Percentiles rank a stretch among this genome's conserved stretches.
These are phyloP conservation scores for Monosporozyma aquatica DNA, from an alignment of 805 yeast species.

Conservation along the genomic window DNA sequence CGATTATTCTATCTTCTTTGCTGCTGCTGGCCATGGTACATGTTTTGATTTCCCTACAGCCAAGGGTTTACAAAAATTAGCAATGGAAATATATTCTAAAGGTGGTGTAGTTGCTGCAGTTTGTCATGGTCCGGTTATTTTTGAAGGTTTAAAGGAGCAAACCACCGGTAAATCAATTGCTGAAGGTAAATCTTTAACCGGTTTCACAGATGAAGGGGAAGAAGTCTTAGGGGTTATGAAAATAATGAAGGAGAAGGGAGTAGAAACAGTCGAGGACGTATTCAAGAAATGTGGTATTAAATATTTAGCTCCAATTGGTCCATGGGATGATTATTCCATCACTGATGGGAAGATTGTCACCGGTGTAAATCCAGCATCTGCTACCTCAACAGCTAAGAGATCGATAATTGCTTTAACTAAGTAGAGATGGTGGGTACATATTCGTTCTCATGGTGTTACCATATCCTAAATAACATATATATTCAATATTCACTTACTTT, in stretches of 20 bases:
- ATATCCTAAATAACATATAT: no score
- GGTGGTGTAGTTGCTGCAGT: conserved; percentile 56
- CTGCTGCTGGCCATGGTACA: conserved; percentile 62
- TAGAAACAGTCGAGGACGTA: conserved; percentile 33
- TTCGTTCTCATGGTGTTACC: no score
- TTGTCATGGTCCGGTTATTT: conserved; percentile 57
- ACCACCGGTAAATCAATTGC: conserved; percentile 38
- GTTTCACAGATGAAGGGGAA: conserved; percentile 53
- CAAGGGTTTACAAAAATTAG: conserved; percentile 37
- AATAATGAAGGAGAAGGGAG: conserved; percentile 21
- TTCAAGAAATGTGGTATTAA: conserved; percentile 36
- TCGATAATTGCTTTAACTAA: conserved; percentile 10
- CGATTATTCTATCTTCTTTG: conserved; percentile 47
- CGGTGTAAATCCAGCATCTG: conserved; percentile 57
- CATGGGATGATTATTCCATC: conserved; percentile 43
- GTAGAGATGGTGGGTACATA: no score
- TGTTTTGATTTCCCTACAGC: conserved; percentile 50
- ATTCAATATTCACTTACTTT: no score
- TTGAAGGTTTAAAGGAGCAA: conserved; percentile 37
- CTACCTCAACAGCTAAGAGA: conserved; percentile 37
- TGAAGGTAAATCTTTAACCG: conserved; percentile 48
- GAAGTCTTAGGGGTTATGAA: conserved; percentile 15
- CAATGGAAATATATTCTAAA: conserved; percentile 37
- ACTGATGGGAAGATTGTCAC: conserved; percentile 52
- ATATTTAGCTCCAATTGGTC: conserved; percentile 39